These are phyloP conservation scores for Paragyromitra xinjiangensis DNA, from an alignment of 495 filamentous ascomycete genomes.

Conservation along the genomic window DNA sequence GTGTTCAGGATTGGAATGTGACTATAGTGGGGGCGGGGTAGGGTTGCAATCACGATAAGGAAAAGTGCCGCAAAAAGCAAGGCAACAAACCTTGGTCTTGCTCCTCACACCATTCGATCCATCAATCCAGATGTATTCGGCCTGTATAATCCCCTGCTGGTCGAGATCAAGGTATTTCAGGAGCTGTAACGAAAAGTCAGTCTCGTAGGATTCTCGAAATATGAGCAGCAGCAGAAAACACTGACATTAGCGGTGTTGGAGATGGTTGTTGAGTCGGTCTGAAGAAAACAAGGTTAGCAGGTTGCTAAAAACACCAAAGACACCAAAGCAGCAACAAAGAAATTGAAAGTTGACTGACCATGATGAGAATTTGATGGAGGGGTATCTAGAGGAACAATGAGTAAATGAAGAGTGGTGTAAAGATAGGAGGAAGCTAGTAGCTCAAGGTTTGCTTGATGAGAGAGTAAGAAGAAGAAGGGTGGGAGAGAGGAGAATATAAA, in stretches of 20 bases:
- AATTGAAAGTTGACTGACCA: constrained; percentile 44
- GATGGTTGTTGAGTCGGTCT: constrained; percentile 53
- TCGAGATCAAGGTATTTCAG: constrained; percentile 89
- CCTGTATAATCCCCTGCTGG: constrained; percentile 84
- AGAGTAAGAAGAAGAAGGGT: constrained; percentile 39
- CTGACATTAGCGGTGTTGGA: constrained; percentile 57
- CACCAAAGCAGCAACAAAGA: constrained; percentile 17
- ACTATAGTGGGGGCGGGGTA: constrained; percentile 21
- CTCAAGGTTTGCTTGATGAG: constrained; percentile 34
- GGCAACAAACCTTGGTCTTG: constrained; percentile 84
- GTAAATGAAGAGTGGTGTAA: constrained; percentile 15
- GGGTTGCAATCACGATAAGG: constrained; percentile 28
- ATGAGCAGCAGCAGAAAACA: neutral
- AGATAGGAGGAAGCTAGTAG: constrained; percentile 20
- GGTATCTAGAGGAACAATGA: constrained; percentile 36
- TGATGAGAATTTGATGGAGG: constrained; percentile 33
- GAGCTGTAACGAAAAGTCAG: constrained; percentile 66
- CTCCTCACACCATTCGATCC: constrained; percentile 77
- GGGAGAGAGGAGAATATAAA: constrained; percentile 46
- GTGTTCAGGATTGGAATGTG: constrained; percentile 14
- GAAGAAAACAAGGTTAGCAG: neutral
- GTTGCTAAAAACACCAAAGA: constrained; percentile 2
- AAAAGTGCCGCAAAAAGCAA: constrained; percentile 10
- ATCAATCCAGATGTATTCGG: constrained; percentile 99
- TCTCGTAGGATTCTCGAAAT: neutral